Evolutionary conservation across 352 stramenopile species (phyloP), one percentile per base, ranked within the genome.

Genomic region (Phytophthora chlamydospora): DNA sequence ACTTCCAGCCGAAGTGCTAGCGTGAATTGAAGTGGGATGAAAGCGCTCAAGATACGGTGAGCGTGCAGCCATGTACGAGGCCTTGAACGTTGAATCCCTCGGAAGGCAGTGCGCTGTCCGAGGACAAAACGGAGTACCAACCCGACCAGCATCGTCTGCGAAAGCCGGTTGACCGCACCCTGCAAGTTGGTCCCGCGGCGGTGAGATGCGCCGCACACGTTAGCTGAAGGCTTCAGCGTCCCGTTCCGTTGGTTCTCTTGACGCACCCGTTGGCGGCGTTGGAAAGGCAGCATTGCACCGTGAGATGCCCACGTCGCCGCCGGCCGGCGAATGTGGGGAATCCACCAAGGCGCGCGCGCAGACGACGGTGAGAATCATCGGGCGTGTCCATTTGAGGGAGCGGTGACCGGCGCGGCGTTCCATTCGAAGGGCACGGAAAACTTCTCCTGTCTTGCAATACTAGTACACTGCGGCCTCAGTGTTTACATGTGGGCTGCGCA

Each of bases 1-100:
- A 67, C 63, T 63, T 67, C 43, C 63, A 71, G 58, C 57, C 50
- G 58, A 59, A 51, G 21, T 67, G 62, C 49, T 51, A 44, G 12
- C 2, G 39, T 40, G 57, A 62, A 67, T 62, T 58, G 50, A 53
- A 47, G 62, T 71, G 57, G 58, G 50, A 71, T 14, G 33, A 53
- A 48, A 48, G 24, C 43, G 19, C 42, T 46, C 55, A 34, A 71
- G 48, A 62, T 66, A 62, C 56, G 14, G 48, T 48, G 27, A 62
- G 35, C 17, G 4, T 61, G 41, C 34, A 49, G 29, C 49, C 33
- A 41, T 66, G 49, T 61, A 50, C 42, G 58, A 34, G 58, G 58
- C 58, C 36, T 17, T 27, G 21, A 44, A 47, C 42, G 52, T 61
- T 52, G 40, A 60, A 31, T 31, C 27, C 6, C 27, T 31, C 7